phyloP scores from a whole-genome alignment of 2,329 filamentous ascomycete species.

The Cladosporium sp. region DNA sequence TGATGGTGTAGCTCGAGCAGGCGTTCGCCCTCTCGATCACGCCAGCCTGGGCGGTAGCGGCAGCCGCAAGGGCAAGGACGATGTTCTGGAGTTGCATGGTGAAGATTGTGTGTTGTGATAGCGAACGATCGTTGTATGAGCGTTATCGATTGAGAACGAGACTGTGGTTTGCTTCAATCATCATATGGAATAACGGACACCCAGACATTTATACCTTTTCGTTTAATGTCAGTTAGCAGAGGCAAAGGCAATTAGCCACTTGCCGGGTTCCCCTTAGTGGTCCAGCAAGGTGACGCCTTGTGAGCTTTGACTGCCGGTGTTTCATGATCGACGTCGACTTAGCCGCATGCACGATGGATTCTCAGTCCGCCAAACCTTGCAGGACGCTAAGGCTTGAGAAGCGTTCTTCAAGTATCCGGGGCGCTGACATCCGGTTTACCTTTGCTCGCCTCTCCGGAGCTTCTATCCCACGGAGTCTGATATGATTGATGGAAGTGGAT shows the following conservation, averaged over 20 bases:
- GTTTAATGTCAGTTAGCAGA: not conserved
- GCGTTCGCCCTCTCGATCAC: not conserved
- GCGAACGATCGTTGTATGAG: not conserved
- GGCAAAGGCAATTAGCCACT: not conserved
- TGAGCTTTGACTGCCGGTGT: not conserved
- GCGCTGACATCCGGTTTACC: not conserved
- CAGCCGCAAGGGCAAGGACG: slow-evolving; percentile 7
- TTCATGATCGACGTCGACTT: not conserved
- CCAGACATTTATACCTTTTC: not conserved
- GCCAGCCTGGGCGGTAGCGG: not conserved
- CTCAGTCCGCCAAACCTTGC: not conserved
- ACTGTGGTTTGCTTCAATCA: not conserved
- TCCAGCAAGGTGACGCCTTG: slow-evolving; percentile 1
- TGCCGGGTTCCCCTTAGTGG: not conserved
- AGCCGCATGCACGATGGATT: not conserved
- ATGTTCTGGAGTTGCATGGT: slow-evolving; percentile 11
- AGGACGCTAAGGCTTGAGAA: not conserved
- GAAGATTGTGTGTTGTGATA: not conserved
- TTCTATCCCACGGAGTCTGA: not conserved
- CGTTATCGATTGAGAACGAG: not conserved
- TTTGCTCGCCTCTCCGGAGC: not conserved
- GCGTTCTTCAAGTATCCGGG: not conserved
- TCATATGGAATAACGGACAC: not conserved
- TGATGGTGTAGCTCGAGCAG: slow-evolving; percentile 24
- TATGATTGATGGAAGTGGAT: not conserved